phyloP scores from a whole-genome alignment of 176 grass and related monocot genomes.

The Calamus simplicifolius region DNA sequence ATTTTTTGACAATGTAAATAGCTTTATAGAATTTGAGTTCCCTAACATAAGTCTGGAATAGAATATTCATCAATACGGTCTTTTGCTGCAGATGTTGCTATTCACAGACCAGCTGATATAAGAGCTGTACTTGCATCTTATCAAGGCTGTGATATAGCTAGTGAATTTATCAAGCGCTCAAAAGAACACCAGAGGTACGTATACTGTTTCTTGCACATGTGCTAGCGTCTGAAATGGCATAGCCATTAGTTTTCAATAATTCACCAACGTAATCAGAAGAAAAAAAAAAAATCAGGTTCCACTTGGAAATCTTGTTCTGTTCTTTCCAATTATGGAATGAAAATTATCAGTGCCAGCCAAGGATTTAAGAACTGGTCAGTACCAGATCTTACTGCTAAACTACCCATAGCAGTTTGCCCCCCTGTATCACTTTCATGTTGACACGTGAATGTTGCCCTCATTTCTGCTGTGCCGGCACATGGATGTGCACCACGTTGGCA shows the following conservation, averaged over 20 bases:
- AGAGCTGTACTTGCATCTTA: conserved; percentile 67
- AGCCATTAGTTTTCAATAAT: not conserved
- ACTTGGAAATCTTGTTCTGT: too few species aligned
- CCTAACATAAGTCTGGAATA: too few species aligned
- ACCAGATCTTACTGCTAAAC: too few species aligned
- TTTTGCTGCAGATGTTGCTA: conserved; percentile 54
- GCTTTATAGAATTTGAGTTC: too few species aligned
- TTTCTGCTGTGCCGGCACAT: too few species aligned
- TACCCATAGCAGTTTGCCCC: too few species aligned
- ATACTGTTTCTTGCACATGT: not conserved
- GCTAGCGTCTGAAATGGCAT: not conserved
- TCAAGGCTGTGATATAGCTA: conserved; percentile 72
- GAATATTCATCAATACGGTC: conserved; percentile 4
- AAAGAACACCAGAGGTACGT: conserved; percentile 73
- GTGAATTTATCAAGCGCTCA: conserved; percentile 63
- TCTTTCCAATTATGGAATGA: too few species aligned
- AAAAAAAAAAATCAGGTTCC: not conserved
- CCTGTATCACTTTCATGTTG: too few species aligned
- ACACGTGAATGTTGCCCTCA: too few species aligned
- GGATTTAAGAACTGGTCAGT: too few species aligned
- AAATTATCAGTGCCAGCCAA: too few species aligned
- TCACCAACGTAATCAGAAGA: not conserved
- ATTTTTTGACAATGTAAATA: not conserved
- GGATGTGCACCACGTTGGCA: too few species aligned
- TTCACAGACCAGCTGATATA: conserved; percentile 55